phyloP scores from a whole-genome alignment of 2,329 filamentous ascomycete species.

The Epicoccum sorghinum region DNA sequence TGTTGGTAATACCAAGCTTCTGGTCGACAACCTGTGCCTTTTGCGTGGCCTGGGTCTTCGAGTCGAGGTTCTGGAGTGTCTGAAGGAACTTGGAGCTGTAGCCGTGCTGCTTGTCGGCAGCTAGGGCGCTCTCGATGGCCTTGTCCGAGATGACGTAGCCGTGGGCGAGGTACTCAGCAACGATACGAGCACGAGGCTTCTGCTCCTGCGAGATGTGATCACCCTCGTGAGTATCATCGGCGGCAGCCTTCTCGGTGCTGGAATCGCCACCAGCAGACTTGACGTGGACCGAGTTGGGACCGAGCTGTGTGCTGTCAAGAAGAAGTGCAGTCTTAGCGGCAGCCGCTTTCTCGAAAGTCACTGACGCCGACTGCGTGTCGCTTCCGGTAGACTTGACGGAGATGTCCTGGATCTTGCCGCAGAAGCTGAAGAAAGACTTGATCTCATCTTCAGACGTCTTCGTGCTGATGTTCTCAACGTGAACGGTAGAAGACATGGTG shows the following conservation, averaged over 20 bases:
- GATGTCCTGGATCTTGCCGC: constrained; percentile 87
- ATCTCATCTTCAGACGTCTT: constrained; percentile 89
- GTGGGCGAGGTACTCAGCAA: constrained; percentile 95
- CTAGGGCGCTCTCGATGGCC: constrained; percentile 81
- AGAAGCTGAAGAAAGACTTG: constrained; percentile 96
- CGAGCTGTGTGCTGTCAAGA: constrained; percentile 95
- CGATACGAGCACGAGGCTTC: constrained; percentile 91
- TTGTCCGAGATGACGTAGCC: constrained; percentile 83
- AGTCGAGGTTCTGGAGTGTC: constrained; percentile 78
- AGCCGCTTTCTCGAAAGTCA: constrained; percentile 95
- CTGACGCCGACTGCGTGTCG: constrained; percentile 81
- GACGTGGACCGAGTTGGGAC: constrained; percentile 77
- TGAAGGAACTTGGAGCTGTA: constrained; percentile 79
- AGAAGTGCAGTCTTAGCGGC: constrained; percentile 96
- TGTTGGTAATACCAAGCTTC: constrained; percentile 80
- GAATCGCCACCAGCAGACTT: constrained; percentile 71
- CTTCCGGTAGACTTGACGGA: constrained; percentile 70
- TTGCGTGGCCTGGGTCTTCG: constrained; percentile 86
- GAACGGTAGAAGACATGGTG: constrained; percentile 69
- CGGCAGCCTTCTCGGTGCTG: constrained; percentile 64
- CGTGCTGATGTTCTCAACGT: constrained; percentile 86
- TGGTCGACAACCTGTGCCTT: constrained; percentile 83
- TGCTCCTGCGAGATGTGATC: constrained; percentile 90
- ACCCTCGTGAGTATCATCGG: constrained; percentile 57
- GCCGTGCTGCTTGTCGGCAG: constrained; percentile 88